These are phyloP conservation scores for Leishmania tropica DNA, from an alignment of 208 protist genomes.

Conservation along the genomic window DNA sequence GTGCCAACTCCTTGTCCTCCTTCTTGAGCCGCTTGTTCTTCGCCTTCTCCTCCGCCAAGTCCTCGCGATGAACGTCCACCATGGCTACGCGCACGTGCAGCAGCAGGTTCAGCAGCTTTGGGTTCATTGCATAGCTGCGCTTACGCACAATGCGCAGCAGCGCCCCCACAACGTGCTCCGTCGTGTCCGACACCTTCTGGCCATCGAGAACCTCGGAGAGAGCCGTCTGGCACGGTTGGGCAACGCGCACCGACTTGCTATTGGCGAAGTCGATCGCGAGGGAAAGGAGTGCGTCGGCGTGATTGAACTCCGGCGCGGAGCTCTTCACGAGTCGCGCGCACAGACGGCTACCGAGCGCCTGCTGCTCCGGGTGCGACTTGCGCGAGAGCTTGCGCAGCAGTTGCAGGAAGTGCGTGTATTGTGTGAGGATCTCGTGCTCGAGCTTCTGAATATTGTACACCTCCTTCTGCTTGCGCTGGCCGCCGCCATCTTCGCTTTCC, in stretches of 20 bases:
- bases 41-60: constrained; percentile 90
- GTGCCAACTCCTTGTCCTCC: constrained; percentile 92
- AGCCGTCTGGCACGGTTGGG: constrained; percentile 78
- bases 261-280: constrained; percentile 89
- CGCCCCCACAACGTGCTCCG: constrained; percentile 79
- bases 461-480: constrained; percentile 88
- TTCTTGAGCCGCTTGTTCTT: constrained; percentile 92
- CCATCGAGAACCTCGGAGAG: constrained; percentile 82
- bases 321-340: constrained; percentile 78
- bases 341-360: constrained; percentile 91
- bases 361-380: constrained; percentile 91
- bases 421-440: constrained; percentile 89
- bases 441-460: constrained; percentile 91
- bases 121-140: constrained; percentile 92
- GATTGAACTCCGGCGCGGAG: constrained; percentile 88
- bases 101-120: constrained; percentile 86
- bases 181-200: constrained; percentile 88
- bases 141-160: constrained; percentile 91
- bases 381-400: constrained; percentile 84
- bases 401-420: constrained; percentile 93
- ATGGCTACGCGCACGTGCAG: constrained; percentile 93
- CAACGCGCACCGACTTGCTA: constrained; percentile 86
- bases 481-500: constrained; percentile 81
- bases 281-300: constrained; percentile 79
- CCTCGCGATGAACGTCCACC: constrained; percentile 89